Evolutionary conservation across 257 asterid genomes (phyloP).

Genomic region (Solanum piurae): DNA sequence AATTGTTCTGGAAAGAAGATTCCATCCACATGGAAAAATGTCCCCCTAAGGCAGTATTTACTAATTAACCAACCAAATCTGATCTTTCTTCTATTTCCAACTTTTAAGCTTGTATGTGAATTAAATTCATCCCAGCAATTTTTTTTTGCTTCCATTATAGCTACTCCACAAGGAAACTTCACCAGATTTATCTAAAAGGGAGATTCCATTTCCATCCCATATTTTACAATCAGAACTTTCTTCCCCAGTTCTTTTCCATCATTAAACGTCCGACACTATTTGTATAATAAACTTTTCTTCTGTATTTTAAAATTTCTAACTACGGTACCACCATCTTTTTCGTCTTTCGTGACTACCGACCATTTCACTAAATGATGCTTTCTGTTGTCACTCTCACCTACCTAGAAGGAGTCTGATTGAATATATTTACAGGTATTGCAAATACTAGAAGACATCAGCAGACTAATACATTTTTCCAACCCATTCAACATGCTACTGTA

Average conservation of each 20-base stretch:
- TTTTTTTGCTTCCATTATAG: not conserved
- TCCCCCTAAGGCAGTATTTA: not conserved
- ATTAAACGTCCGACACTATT: not conserved
- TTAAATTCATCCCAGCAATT: not conserved
- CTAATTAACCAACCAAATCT: not conserved
- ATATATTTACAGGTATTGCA: not conserved
- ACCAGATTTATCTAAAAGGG: not conserved
- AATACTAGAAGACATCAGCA: not conserved
- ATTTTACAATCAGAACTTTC: not conserved
- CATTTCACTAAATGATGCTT: not conserved
- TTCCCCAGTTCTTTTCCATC: not conserved
- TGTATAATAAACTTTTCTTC: not conserved
- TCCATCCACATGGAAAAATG: not conserved
- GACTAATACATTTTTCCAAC: not conserved
- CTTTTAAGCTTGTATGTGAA: not conserved
- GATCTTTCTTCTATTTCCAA: not conserved
- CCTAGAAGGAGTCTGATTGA: not conserved
- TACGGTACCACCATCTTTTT: not conserved
- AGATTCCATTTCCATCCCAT: not conserved
- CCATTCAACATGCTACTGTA: not conserved
- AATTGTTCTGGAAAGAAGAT: not conserved
- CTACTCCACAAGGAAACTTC: not conserved
- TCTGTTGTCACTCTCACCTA: not conserved
- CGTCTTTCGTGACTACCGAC: not conserved
- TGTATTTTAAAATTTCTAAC: not conserved